Conservation (phyloP, 1,284 basidiomycete genomes). For the Gastroboletus turbinatus region DNA sequence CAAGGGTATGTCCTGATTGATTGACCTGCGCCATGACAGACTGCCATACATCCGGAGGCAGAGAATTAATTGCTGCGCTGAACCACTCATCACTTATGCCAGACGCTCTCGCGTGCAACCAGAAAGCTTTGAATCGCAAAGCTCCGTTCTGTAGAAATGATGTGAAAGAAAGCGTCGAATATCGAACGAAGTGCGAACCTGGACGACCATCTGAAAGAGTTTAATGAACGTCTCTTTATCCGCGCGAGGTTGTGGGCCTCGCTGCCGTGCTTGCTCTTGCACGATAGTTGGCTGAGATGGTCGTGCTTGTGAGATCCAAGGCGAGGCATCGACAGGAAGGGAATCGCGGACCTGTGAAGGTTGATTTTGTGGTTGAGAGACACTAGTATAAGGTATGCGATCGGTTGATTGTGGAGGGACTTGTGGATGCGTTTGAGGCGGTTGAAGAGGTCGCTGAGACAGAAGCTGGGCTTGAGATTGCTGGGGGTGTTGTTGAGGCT, state of each 20-base stretch:
- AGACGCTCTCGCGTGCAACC: constrained; percentile 10
- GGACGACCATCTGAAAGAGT: constrained; percentile 23
- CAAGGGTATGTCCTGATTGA: neutral
- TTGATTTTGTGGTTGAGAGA: constrained; percentile 6
- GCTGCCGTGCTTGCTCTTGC: constrained; percentile 6
- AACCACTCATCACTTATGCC: constrained; percentile 28
- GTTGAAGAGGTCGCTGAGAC: constrained; percentile 4
- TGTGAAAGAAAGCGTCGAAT: constrained; percentile 5
- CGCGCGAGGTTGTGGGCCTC: neutral
- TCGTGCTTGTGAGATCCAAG: neutral
- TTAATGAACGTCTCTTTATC: constrained; percentile 22
- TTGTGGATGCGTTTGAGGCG: neutral
- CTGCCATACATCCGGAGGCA: constrained; percentile 19
- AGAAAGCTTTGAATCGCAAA: constrained; percentile 13
- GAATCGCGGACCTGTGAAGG: constrained; percentile 4
- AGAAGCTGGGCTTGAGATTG: neutral
- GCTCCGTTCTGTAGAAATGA: constrained; percentile 16
- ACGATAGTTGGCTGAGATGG: neutral
- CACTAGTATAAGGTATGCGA: neutral
- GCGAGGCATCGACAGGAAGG: neutral
- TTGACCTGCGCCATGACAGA: constrained; percentile 8
- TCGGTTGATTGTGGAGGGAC: neutral
- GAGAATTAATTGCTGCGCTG: constrained; percentile 14
- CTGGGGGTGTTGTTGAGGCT: neutral
- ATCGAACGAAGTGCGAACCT: constrained; percentile 18